Base-by-base conservation (phyloP, 805 yeast species). In the Wickerhamomyces ciferrii region DNA sequence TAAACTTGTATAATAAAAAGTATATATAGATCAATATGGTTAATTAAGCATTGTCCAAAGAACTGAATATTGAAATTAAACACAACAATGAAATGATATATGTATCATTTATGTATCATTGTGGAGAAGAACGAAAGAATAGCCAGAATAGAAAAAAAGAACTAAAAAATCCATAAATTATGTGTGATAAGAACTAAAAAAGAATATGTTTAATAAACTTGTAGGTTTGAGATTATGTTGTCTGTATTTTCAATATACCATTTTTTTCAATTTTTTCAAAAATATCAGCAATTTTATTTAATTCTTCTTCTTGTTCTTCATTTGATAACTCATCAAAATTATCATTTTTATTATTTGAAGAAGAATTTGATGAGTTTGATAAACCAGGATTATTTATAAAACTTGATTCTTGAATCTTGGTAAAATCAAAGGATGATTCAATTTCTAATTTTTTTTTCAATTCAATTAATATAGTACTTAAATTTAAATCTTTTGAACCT, bases 261-360 rank as follows among this genome's bases (percentile, higher is more conserved):
- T 59, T 60, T 47, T 53, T 51, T 24, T 59, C 60, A 43, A 60
- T 52, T 38, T 41, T 50, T 7, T 51, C 58, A 36, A 60, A 55
- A 3, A 59, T 24, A 6, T 55, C 61, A 31, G 48, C 50, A 48
- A 60, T 53, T 44, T 59, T 53, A 13, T 52, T 53, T 20, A 60
- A 39, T 41, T 58, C 63, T n/a, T 42, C 43, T 25, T 60, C 61
- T 41, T 60, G 60, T 39, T 60, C 63, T 23, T 47, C 53, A 18
- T 50, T 53, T 2, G 56, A 45, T 32, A 60, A 36, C n/a, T 58
- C 61, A 20, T 58, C 60, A 48, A 59, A 54, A 27, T 37, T 15
- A 5, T 37, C 39, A 34, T 24, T 24, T 24, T 24, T 6, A n/a
- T n/a, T n/a, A n/a, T n/a, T n/a, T n/a, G n/a, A n/a, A n/a, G n/a